Base-by-base conservation (phyloP, 179 eudicot species). In the Dionaea muscipula region DNA sequence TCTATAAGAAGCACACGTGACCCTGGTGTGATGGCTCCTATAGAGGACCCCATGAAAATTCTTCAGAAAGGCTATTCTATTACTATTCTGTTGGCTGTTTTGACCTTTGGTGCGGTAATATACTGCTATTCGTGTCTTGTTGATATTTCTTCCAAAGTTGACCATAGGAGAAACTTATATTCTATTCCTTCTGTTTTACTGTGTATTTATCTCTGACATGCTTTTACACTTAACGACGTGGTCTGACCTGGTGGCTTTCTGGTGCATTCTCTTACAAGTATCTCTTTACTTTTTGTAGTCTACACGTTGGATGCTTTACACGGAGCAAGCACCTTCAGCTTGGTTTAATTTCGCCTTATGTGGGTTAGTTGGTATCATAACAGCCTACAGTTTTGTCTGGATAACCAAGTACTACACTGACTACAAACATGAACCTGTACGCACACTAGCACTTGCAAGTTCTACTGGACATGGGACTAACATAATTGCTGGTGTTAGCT, bases 321-420 rank as follows among this genome's bases (percentile, higher is more conserved):
- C 98, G 14, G 98, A 91, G 60, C 98, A 91, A 65, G 98, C 98
- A 54, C 98, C 98, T 70, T 75, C 94, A 58, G 98, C 98, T 46
- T 91, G 98, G 98, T 58, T 91, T 59, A 84, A 91, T 63, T 91
- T 87, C 63, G 86, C 86, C 7, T 57, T 91, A 51, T 91, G 98
- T 73, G 98, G 98, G 66, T 65, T 91, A 65, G 94, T 91, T 60
- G 98, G 98, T 57, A 91, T 91, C 39, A 77, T 76, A 57, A 91
- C 98, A 15, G 95, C 96, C 18, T 91, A 91, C 57, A 24, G 56
- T 53, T 91, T 87, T 74, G 98, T 91, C 61, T 82, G 88, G 86
- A 91, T 91, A 55, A 80, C 94, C 31, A 72, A 84, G 74, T 91
- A 91, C 59, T 91, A 91, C 78, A 87, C 98, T 26, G 96, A 87